Evolutionary conservation across 1,284 basidiomycete species (phyloP).

Genomic region (Sporisorium graminicola): DNA sequence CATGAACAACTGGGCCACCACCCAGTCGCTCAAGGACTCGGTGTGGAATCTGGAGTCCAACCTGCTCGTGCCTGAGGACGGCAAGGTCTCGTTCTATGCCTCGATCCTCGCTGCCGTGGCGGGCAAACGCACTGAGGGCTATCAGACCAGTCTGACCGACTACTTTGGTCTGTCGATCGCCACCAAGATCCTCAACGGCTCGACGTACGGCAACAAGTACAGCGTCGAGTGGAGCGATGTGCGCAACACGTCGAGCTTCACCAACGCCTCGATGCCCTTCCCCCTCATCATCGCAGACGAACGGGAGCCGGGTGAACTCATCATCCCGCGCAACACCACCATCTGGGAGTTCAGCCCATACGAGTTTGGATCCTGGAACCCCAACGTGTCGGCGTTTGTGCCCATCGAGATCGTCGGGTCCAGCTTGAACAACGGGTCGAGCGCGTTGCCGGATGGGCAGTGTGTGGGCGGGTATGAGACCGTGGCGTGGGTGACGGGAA

Average conservation of each 20-base stretch:
- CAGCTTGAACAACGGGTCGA: slow-evolving; percentile 51
- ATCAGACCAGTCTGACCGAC: slow-evolving; percentile 59
- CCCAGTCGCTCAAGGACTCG: slow-evolving; percentile 55
- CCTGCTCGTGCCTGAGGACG: slow-evolving; percentile 71
- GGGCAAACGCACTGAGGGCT: slow-evolving; percentile 54
- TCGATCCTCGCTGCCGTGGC: slow-evolving; percentile 62
- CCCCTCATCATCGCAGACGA: slow-evolving; percentile 73
- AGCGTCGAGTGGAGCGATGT: slow-evolving; percentile 61
- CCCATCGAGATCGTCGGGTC: slow-evolving; percentile 66
- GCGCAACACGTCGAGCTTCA: slow-evolving; percentile 55
- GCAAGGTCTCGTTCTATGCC: slow-evolving; percentile 71
- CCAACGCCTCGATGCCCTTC: slow-evolving; percentile 57
- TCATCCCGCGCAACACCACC: slow-evolving; percentile 70
- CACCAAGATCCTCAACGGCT: slow-evolving; percentile 62
- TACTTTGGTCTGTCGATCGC: slow-evolving; percentile 66
- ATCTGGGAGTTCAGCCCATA: slow-evolving; percentile 72
- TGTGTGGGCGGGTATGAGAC: slow-evolving; percentile 64
- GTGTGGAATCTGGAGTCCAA: slow-evolving; percentile 72
- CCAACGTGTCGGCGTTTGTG: slow-evolving; percentile 59
- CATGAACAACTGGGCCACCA: slow-evolving; percentile 65
- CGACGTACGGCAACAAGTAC: slow-evolving; percentile 57
- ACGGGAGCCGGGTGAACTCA: slow-evolving; percentile 71
- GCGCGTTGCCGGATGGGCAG: slow-evolving; percentile 24
- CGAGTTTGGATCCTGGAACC: slow-evolving; percentile 73
- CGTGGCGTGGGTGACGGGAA: slow-evolving; percentile 61